phyloP scores from a whole-genome alignment of 208 protist genomes.

The Naegleria lovaniensis region DNA sequence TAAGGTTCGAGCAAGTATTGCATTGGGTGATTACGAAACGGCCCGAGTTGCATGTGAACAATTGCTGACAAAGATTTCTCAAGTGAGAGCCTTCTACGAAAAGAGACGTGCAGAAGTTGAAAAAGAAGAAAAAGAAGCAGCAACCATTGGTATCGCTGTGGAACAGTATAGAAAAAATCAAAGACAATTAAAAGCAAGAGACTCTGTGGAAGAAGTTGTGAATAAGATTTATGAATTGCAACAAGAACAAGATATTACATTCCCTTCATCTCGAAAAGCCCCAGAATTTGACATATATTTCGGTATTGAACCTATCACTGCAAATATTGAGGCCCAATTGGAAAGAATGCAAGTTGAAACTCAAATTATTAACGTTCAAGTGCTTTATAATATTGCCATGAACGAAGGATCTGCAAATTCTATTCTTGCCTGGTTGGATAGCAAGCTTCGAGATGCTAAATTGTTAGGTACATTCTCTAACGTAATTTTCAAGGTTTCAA shows the following conservation, averaged over 20 bases:
- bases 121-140: background rate
- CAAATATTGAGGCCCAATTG: background rate
- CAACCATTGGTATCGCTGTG: background rate
- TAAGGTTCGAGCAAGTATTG: background rate
- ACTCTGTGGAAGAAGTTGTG: background rate
- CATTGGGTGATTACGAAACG: background rate
- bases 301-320: background rate
- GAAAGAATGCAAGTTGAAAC: background rate
- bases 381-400: background rate
- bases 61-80: background rate
- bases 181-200: background rate
- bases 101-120: background rate
- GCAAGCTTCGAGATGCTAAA: background rate
- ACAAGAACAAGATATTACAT: background rate
- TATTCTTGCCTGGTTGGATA: background rate
- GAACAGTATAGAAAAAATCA: background rate
- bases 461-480: background rate
- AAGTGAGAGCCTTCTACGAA: background rate
- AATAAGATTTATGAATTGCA: slow-evolving; percentile 4
- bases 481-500: background rate
- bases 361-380: background rate
- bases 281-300: background rate
- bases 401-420: background rate
- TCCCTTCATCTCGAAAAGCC: background rate
- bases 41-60: background rate